phyloP scores from a whole-genome alignment of 345 rosid species.

The Trapa bicornis region DNA sequence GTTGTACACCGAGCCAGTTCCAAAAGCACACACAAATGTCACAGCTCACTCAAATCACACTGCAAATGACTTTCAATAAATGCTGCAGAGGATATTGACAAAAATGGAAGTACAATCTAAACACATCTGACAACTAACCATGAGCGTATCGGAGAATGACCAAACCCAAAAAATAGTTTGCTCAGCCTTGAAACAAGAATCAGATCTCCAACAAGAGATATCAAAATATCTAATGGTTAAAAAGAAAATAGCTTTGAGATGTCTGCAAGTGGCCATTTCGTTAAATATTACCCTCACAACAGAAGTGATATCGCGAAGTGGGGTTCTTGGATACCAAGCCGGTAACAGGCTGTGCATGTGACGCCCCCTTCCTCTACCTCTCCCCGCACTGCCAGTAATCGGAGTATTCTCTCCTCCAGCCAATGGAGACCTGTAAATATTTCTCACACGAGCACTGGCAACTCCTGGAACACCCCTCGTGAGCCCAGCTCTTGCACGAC shows the following conservation, averaged over 20 bases:
- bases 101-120: background rate
- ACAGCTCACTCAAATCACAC: background rate
- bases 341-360: constrained; percentile 35
- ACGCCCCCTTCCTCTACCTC: constrained; percentile 18
- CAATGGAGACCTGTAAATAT: constrained; percentile 13
- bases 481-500: constrained; percentile 14
- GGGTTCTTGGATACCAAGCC: constrained; percentile 78
- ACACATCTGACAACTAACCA: background rate
- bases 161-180: background rate
- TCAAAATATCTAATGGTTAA: background rate
- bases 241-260: background rate
- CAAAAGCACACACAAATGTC: background rate
- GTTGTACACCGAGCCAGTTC: too few relatives aligned
- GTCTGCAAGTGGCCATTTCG: background rate
- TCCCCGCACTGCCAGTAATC: constrained; percentile 18
- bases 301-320: constrained; percentile 59
- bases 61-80: background rate
- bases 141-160: background rate
- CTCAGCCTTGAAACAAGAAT: background rate
- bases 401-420: constrained; percentile 34
- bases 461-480: constrained; percentile 32
- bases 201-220: background rate
- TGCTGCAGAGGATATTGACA: background rate
- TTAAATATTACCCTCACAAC: constrained; percentile 36
- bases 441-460: constrained; percentile 14